Base-by-base conservation (phyloP, 2,329 filamentous ascomycete genomes). In the Triangularia verruculosa region DNA sequence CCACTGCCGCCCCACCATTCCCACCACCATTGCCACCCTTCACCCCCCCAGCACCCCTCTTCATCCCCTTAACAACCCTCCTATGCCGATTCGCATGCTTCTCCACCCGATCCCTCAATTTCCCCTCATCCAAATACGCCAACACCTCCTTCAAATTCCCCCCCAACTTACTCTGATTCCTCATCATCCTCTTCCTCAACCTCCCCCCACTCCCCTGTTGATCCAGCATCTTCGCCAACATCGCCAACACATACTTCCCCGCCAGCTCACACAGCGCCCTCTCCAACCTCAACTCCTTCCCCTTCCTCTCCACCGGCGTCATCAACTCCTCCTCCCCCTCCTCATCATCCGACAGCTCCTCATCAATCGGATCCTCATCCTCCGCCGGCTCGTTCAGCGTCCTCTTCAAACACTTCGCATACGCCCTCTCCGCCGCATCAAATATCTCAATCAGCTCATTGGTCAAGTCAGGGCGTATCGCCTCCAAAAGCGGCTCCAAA, bases 141-240 rank as follows among this genome's bases (percentile, higher is more conserved):
- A 97, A 80, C 6, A 97, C 87, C 70, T 95, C 92, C 72, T 89
- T 91, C 81, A 91, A 96, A 74, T 95, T 97, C 54, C 85, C 80
- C 2, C 95, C 95, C 2, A 99, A 83, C 72, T 86, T 88, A n/a
- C 79, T 80, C 73, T 89, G 89, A 77, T 99, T 97, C 68, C 91
- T 84, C 70, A 89, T 82, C 22, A 99, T 80, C 20, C 93, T 84
- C 70, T 86, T 85, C 67, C 86, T 85, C 34, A 96, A 82, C 72
- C 85, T 86, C 28, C 86, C 87, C 8, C 83, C 83, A 28, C 85
- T 78, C 11, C 83, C 78, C 51, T 81, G n/a, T n/a, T n/a, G 78
- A 72, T 96, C 92, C 58, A 97, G 80, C 47, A 93, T 86, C 60
- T 87, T 87, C 20, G 88, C 91, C 9, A 90, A 81, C 22, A 96